Conservation (phyloP, 768 basidiomycete genomes). For the Rhodotorula babjevae region DNA sequence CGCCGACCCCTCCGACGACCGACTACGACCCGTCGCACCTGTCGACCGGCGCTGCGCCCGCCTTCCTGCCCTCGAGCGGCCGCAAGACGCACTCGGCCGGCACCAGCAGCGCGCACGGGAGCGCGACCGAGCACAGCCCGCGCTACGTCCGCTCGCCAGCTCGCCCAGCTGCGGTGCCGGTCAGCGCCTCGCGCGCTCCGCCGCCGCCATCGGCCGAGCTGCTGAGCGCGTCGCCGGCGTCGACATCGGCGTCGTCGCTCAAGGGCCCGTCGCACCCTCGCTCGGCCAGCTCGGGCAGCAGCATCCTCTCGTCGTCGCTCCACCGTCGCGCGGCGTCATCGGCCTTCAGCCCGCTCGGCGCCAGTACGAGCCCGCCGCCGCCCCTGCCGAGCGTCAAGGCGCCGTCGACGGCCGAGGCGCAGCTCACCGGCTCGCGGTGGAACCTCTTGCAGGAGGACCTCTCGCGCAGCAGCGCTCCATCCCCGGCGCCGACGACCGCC, state of each 20-base stretch:
- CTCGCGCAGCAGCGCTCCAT: background rate
- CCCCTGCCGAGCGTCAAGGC: slow-evolving; percentile 11
- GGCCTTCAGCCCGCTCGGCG: background rate
- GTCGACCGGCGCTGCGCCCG: slow-evolving; percentile 15
- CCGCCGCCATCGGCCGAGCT: background rate
- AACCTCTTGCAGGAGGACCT: slow-evolving; percentile 15
- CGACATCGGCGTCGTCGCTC: slow-evolving; percentile 18
- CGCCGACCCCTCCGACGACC: slow-evolving; percentile 4
- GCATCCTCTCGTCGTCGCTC: slow-evolving; percentile 29
- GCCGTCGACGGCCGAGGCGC: slow-evolving; percentile 25
- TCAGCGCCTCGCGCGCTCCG: background rate
- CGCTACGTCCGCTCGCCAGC: slow-evolving; percentile 18
- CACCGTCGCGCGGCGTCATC: slow-evolving; percentile 8
- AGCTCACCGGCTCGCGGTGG: slow-evolving; percentile 24
- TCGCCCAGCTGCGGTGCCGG: background rate
- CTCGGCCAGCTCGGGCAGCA: slow-evolving; percentile 20
- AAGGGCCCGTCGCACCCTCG: slow-evolving; percentile 16
- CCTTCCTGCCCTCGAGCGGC: slow-evolving; percentile 28
- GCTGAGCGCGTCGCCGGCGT: slow-evolving; percentile 25
- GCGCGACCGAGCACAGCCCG: background rate
- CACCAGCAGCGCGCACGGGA: background rate
- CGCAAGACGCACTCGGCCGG: slow-evolving; percentile 2
- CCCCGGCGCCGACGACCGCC: background rate
- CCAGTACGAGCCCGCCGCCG: background rate
- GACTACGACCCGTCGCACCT: slow-evolving; percentile 32